These are phyloP conservation scores for Penicillium sp. DNA, from an alignment of 2,329 filamentous ascomycete genomes.

Conservation along the genomic window DNA sequence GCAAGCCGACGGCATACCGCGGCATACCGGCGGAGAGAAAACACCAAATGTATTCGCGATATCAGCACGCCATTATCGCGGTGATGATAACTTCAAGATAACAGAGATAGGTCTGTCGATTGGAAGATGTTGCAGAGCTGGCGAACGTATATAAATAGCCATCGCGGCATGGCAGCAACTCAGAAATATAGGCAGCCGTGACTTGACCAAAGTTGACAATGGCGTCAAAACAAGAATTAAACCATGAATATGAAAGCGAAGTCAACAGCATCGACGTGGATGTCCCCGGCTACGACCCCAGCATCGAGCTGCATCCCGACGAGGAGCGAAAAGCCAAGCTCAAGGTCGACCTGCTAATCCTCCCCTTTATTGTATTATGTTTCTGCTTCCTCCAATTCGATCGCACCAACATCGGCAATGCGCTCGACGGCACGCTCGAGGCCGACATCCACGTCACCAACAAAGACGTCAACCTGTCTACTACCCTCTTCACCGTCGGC, in stretches of 20 bases:
- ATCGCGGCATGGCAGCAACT: not conserved
- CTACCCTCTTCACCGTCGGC: constrained; percentile 23
- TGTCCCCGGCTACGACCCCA: constrained; percentile 9
- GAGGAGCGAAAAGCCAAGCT: constrained; percentile 4
- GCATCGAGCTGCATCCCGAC: not conserved
- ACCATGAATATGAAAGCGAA: not conserved
- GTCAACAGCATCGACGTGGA: not conserved
- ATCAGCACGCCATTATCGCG: constrained; percentile 14
- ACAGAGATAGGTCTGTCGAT: not conserved
- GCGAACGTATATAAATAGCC: not conserved
- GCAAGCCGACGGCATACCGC: constrained; percentile 13
- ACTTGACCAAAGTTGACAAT: not conserved
- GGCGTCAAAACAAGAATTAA: not conserved
- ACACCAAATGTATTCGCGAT: too few species aligned
- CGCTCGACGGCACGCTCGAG: constrained; percentile 17
- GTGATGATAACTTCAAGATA: constrained; percentile 15
- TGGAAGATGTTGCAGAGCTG: not conserved
- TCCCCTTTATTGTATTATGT: constrained; percentile 16
- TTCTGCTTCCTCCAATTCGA: constrained; percentile 24
- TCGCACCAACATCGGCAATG: constrained; percentile 22
- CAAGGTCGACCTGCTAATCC: constrained; percentile 14
- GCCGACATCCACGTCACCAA: constrained; percentile 21
- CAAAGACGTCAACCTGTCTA: constrained; percentile 21
- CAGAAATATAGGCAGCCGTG: not conserved
- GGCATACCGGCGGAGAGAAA: constrained; percentile 17